Evolutionary conservation across 2,329 filamentous ascomycete species (phyloP), one percentile per base, ranked within the genome.

Genomic region (Aureobasidium sp.): DNA sequence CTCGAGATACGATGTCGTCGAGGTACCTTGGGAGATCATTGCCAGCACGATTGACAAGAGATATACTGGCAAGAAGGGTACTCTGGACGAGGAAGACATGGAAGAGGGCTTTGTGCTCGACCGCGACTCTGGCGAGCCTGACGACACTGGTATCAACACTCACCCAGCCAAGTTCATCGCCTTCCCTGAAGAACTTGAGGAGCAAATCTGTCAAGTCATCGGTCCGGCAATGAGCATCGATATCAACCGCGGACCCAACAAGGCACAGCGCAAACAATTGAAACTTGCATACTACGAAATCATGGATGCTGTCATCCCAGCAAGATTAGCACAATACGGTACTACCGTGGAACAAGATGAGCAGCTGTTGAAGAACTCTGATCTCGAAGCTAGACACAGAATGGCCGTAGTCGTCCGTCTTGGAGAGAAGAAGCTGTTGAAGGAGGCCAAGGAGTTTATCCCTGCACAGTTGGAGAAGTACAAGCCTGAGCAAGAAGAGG

Each of bases 1-100:
- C 68, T 77, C 85, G 10, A 80, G 86, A 44, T 91, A 91, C 72
- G 91, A 96, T 67, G 90, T 96, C 1, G 87, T 90, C 1, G 92
- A 97, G 71, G 75, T 96, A 37, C 79, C 88, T 0, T 84, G 87
- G 76, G 76, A 79, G 0, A 68, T 84, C 9, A 78, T 93, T 27
- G 74, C 41, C 39, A 37, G 25, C 42, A 50, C 30, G 5, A 61
- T 61, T 32, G 59, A 61, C 30, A 45, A 53, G n/a, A 44, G 42
- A 36, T 54, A 32, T n/a, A 44, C 37, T 3, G 58, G 48, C 48
- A 53, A 53, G 34, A 53, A 61, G 25, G 47, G 47, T 3, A 7
- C n/a, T 10, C 21, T 55, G 21, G 59, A 55, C 7, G 49, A 61
- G 32, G 49, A 61, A n/a, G 49, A 61, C 16, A 48, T 55, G 30